Base-by-base conservation (phyloP, 2,329 filamentous ascomycete species). In the Leptographium galeiforme region DNA sequence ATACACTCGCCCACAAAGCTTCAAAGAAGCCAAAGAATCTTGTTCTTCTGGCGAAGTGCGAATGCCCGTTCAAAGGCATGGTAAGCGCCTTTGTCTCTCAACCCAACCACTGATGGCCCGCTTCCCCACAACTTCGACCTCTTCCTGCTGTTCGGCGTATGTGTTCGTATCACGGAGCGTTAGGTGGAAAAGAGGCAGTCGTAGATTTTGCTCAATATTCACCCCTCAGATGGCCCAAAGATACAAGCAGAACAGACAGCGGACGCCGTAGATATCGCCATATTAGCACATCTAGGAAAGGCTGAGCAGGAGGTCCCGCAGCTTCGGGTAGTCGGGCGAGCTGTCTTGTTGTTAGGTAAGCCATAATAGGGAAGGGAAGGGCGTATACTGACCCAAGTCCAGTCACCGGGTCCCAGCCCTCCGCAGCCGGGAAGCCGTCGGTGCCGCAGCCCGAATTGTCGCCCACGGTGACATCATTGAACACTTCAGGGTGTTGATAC, bases 391-490 rank as follows among this genome's bases (percentile, higher is more conserved):
- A 56, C 41, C 61, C 61, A 4, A 62, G 56, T 2, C 61, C 61
- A 3, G 61, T 60, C 0, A 61, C 59, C 2, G 62, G 62, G 44
- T 64, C 62, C 62, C 62, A 64, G 8, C 62, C 62, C 33, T 56
- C 47, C 11, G 56, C 58, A 4, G 63, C 64, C 2, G 57, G 57
- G 48, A 66, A 67, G 0, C 65, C 65, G 6, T 56, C 39, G 2
- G 61, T 64, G n/a, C 61, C 60, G 34, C 65, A 67, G 10, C 65
- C 65, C 2, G 65, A 65, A 50, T 66, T 67, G 6, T 55, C 56
- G 2, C 64, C 64, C 1, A 53, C 56, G 8, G 58, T 61, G 13
- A 66, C 57, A 49, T 66, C 64, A 45, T 63, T 62, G 40, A 66
- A 62, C 11, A 63, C 61, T 38, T 63, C 61, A 1, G 64, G 63